Base-by-base conservation (phyloP, 331 rosid species). In the Cucumis variabilis region DNA sequence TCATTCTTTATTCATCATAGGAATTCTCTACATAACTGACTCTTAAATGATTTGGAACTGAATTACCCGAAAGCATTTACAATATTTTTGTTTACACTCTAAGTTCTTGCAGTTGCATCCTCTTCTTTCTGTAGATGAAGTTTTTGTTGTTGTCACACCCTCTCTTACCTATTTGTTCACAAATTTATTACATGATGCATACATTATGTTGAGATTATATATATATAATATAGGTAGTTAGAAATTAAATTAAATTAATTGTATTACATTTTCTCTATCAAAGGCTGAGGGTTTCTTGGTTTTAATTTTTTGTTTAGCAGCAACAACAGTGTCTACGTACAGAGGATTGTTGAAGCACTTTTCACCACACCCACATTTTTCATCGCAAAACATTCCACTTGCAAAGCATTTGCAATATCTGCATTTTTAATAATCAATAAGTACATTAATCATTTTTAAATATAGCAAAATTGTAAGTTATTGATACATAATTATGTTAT, bases 101-200 rank as follows among this genome's bases (percentile, higher is more conserved):
- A 92, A 88, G 74, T 85, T 86, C 83, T 85, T 92, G 91, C 93
- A 92, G n/a, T 88, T 89, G 89, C 94, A 92, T 44, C 93, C 92
- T 85, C 74, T 88, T 89, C 25, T 3, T 28, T 89, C 85, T 87
- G 91, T 82, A 55, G 88, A 73, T 78, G 87, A 83, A 55, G 58
- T 51, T 51, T 58, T 58, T 15, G 62, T 55, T 53, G 60, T 6
- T 62, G 11, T 81, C 75, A 15, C 6, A 70, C 30, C 60, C 48
- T 46, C 83, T 65, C 87, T 81, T 25, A 85, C 92, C 90, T 60
- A 44, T 44, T 44, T 44, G 1, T 44, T 44, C 48, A 44, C 48
- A 44, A 8, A 44, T 44, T 44, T 44, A 44, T 44, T 44, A 44
- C 9, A 44, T 44, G 9, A 7, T 7, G 9, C 6, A 3, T 44